Conservation (phyloP, 2,329 filamentous ascomycete genomes). For the Arthrobotrys iridis region DNA sequence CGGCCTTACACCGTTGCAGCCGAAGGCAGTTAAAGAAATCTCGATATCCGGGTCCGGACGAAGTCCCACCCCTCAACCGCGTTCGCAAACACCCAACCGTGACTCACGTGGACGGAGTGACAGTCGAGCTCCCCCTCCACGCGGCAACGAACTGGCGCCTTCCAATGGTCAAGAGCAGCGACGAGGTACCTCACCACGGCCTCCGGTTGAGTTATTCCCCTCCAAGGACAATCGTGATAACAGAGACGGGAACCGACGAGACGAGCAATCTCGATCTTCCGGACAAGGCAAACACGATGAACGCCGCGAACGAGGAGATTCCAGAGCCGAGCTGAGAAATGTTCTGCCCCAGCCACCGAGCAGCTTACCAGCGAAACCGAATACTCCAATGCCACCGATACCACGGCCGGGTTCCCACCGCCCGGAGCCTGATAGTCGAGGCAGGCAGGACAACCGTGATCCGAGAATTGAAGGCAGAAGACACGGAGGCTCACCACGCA, state of each 20-base stretch:
- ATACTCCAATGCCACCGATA: conserved; percentile 48
- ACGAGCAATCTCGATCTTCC: conserved; percentile 20
- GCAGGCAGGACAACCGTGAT: conserved; percentile 34
- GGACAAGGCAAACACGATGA: conserved; percentile 40
- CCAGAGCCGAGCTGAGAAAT: conserved; percentile 28
- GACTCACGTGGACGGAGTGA: conserved; percentile 47
- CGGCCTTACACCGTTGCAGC: conserved; percentile 23
- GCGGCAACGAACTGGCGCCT: conserved; percentile 26
- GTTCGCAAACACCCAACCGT: conserved; percentile 31
- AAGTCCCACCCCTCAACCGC: conserved; percentile 30
- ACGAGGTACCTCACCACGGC: conserved; percentile 37
- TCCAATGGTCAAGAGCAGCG: conserved; percentile 34
- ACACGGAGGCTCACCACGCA: conserved; percentile 23
- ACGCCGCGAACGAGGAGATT: conserved; percentile 47
- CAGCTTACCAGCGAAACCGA: conserved; percentile 49
- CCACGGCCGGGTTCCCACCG: conserved; percentile 41
- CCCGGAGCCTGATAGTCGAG: conserved; percentile 37
- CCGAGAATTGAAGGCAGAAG: conserved; percentile 19
- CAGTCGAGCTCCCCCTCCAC: conserved; percentile 39
- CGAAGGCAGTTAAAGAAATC: conserved; percentile 36
- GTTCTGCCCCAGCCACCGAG: conserved; percentile 48
- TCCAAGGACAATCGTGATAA: conserved; percentile 16
- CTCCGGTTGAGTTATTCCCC: conserved; percentile 37
- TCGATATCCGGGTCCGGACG: conserved; percentile 25
- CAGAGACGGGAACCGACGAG: conserved; percentile 11